These are phyloP conservation scores for Linnemannia exigua DNA, from an alignment of 192 early-diverging fungal genomes.

Conservation along the genomic window DNA sequence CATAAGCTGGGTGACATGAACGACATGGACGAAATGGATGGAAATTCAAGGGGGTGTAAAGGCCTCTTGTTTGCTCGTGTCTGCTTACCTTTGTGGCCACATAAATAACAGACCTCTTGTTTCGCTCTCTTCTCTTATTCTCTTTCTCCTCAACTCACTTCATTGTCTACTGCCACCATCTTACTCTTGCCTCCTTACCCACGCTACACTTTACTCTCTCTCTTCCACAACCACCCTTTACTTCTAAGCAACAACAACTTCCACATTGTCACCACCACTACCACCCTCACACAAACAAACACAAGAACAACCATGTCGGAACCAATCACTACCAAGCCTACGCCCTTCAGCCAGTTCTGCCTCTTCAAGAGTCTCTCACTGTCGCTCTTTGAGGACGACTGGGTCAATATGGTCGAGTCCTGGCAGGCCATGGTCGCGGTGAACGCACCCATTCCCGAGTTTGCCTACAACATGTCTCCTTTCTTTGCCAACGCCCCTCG, in stretches of 20 bases:
- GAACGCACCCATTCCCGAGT: slow-evolving; percentile 49
- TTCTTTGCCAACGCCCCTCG: slow-evolving; percentile 55
- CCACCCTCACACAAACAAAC: background rate
- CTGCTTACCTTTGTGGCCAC: background rate
- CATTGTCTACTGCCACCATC: background rate
- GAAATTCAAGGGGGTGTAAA: background rate
- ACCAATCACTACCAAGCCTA: slow-evolving; percentile 13
- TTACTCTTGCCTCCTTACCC: background rate
- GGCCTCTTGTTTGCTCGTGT: background rate
- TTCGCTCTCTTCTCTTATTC: background rate
- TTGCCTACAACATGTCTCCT: slow-evolving; percentile 49
- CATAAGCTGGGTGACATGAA: background rate
- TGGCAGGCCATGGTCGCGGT: slow-evolving; percentile 50
- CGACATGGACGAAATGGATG: background rate
- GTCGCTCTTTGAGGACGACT: slow-evolving; percentile 58
- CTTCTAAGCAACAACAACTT: background rate
- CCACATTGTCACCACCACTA: background rate
- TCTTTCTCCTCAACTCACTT: slow-evolving; percentile 3
- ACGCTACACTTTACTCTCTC: background rate
- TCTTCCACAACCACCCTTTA: background rate
- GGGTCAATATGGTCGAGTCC: slow-evolving; percentile 58
- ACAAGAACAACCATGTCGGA: slow-evolving; percentile 19
- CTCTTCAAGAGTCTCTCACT: slow-evolving; percentile 53
- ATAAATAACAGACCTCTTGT: background rate
- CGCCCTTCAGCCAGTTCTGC: slow-evolving; percentile 49